Conservation (phyloP, 441 rosid genomes). For the Erysimum cheiri region DNA sequence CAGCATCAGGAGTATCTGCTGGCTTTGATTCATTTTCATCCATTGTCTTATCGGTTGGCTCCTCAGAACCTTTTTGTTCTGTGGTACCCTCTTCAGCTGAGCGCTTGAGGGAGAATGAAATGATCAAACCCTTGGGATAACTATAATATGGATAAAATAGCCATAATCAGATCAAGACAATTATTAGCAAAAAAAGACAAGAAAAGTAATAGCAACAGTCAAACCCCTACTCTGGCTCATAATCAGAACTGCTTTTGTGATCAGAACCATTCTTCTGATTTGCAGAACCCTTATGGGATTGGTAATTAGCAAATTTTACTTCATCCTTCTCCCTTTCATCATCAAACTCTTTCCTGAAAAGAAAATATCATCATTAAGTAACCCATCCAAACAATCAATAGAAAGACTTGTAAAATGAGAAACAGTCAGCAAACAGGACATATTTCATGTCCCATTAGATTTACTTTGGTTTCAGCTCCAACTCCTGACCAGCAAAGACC, state of each 20-base stretch:
- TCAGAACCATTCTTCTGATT: constrained; percentile 50
- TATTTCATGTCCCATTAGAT: constrained; percentile 23
- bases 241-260: constrained; percentile 42
- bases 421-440: constrained; percentile 8
- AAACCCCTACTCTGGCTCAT: constrained; percentile 45
- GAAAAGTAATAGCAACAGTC: background rate
- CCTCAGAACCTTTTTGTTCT: constrained; percentile 48
- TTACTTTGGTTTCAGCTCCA: constrained; percentile 82
- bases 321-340: constrained; percentile 57
- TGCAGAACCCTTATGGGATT: constrained; percentile 40
- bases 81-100: constrained; percentile 49
- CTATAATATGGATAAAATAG: constrained; percentile 47
- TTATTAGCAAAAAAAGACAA: constrained; percentile 1
- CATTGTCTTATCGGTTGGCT: constrained; percentile 41
- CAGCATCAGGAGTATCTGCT: constrained; percentile 43
- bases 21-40: constrained; percentile 46
- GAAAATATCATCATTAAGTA: constrained; percentile 9
- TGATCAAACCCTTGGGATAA: constrained; percentile 87
- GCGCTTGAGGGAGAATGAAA: constrained; percentile 75
- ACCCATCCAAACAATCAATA: constrained; percentile 7
- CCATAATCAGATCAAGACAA: constrained; percentile 30
- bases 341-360: constrained; percentile 75
- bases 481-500: constrained; percentile 67
- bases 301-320: constrained; percentile 52
- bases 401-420: constrained; percentile 4